A percentile compares a stretch with the other conserved stretches of the same genome.
Conservation (phyloP, 1,139 yeast species). For the Geotrichum fermentans region DNA sequence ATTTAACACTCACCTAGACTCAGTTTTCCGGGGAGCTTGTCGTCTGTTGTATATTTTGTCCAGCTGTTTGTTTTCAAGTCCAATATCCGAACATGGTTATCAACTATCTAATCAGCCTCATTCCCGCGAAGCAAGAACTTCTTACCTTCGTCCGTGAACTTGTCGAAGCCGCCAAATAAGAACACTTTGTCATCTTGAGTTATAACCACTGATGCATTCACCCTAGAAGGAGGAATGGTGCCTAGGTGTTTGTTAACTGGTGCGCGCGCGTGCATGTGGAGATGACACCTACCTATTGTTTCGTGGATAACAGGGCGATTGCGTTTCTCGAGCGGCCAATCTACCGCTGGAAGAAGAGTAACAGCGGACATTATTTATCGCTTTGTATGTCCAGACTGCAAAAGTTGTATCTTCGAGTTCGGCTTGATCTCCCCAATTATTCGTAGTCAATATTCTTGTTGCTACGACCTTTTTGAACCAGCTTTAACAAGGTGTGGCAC, state of each 20-base stretch:
- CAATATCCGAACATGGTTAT: slow-evolving; percentile 47
- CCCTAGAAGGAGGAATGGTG: slow-evolving; percentile 38
- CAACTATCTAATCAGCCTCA: slow-evolving; percentile 36
- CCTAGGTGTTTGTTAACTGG: slow-evolving; percentile 20
- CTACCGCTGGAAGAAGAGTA: slow-evolving; percentile 12
- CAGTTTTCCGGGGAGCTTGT: slow-evolving; percentile 9
- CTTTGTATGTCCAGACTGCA: background rate
- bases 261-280: background rate
- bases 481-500: too few species aligned
- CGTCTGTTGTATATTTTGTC: slow-evolving; percentile 31
- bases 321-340: slow-evolving; percentile 14
- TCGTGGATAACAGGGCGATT: slow-evolving; percentile 14
- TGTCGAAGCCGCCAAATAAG: slow-evolving; percentile 53
- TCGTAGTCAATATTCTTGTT: too few species aligned
- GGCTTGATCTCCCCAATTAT: too few species aligned
- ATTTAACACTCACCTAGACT: slow-evolving; percentile 6
- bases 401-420: too few species aligned
- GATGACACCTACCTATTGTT: slow-evolving; percentile 13
- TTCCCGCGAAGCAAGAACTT: slow-evolving; percentile 31
- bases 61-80: slow-evolving; percentile 44
- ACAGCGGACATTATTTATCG: slow-evolving; percentile 11
- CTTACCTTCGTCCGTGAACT: slow-evolving; percentile 32
- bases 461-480: too few species aligned
- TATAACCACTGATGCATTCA: slow-evolving; percentile 46
- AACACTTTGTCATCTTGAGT: slow-evolving; percentile 43